These are phyloP conservation scores for Amaranthus hypochondriacus DNA, from an alignment of 148 eudicot species.

Conservation along the genomic window DNA sequence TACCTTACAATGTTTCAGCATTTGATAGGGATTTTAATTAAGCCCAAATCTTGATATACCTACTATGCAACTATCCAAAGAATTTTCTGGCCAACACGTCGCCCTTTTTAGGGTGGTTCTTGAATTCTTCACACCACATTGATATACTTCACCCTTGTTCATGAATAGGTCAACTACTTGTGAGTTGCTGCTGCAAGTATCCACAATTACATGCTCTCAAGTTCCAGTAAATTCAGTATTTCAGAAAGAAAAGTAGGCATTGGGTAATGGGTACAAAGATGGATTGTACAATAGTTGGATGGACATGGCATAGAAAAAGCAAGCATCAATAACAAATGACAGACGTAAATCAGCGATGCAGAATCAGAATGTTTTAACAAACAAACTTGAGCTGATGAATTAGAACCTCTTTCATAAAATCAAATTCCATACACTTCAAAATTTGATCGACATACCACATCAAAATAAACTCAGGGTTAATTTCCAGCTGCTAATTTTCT, in stretches of 20 bases:
- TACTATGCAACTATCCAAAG: no score
- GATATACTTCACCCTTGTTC: no score
- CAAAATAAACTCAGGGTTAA: constrained; percentile 12
- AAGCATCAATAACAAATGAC: neutral
- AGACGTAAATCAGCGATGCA: neutral
- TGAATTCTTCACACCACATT: no score
- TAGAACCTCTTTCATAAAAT: neutral
- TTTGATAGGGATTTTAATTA: no score
- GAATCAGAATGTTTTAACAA: neutral
- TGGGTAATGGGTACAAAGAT: neutral
- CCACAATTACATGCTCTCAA: neutral
- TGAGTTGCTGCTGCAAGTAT: no score
- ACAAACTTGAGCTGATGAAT: neutral
- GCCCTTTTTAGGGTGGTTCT: no score
- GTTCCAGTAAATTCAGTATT: neutral
- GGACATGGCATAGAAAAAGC: neutral
- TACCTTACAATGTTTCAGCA: no score
- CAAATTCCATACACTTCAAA: neutral
- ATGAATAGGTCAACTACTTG: no score
- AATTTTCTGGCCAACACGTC: no score
- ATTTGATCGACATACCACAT: constrained; percentile 5
- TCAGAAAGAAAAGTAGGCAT: neutral
- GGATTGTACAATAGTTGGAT: neutral
- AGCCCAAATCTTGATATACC: no score
- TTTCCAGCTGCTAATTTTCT: constrained; percentile 48